phyloP scores from a whole-genome alignment of 2,329 filamentous ascomycete species.

The Cercospora beticola region DNA sequence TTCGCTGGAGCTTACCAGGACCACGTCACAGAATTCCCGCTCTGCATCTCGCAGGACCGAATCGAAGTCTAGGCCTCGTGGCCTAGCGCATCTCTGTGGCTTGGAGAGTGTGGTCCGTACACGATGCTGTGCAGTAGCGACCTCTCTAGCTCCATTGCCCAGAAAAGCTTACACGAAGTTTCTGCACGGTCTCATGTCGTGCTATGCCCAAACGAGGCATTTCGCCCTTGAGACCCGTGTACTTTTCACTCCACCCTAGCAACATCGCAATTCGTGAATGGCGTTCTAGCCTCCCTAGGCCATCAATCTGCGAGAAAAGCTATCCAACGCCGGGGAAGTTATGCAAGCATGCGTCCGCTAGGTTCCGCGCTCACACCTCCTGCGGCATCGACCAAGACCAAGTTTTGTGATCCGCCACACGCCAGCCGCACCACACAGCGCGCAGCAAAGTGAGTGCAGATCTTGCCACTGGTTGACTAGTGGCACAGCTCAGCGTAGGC shows the following conservation, averaged over 20 bases:
- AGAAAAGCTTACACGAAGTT: conserved; percentile 16
- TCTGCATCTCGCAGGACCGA: conserved; percentile 10
- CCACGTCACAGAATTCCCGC: conserved; percentile 24
- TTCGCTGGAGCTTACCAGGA: conserved; percentile 16
- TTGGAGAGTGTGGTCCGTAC: conserved; percentile 14
- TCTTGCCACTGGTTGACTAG: conserved; percentile 3
- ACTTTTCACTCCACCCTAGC: conserved; percentile 3
- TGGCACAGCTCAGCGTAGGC: background rate
- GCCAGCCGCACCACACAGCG: background rate
- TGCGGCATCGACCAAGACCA: conserved; percentile 1
- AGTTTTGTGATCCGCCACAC: conserved; percentile 1
- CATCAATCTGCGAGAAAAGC: conserved; percentile 13
- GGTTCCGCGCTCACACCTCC: background rate
- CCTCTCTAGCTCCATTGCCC: conserved; percentile 4
- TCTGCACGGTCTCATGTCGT: conserved; percentile 12
- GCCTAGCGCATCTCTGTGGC: conserved; percentile 21
- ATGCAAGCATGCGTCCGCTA: conserved; percentile 13
- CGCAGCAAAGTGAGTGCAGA: background rate
- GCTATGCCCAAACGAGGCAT: conserved; percentile 13
- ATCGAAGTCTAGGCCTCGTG: conserved; percentile 24
- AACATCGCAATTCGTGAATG: conserved; percentile 12
- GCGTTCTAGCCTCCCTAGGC: conserved; percentile 5
- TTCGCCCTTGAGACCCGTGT: conserved; percentile 11
- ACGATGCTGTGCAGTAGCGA: conserved; percentile 28
- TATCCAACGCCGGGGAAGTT: conserved; percentile 11